phyloP scores from a whole-genome alignment of 2,329 filamentous ascomycete species.

The Aspergillus ibericus region DNA sequence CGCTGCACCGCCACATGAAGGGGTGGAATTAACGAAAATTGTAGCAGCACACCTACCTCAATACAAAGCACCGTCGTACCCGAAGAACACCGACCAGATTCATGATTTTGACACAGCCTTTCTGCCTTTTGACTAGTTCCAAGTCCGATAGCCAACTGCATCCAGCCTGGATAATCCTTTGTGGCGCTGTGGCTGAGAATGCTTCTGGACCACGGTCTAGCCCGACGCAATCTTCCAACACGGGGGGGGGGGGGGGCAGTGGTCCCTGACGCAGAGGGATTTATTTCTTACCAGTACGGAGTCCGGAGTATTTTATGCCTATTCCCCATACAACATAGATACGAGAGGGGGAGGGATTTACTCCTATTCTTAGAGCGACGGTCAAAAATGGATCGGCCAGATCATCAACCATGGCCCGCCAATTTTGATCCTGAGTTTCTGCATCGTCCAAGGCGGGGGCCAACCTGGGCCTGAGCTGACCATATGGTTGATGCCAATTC shows the following conservation, averaged over 20 bases:
- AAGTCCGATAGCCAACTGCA: slow-evolving; percentile 3
- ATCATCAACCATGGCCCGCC: not conserved
- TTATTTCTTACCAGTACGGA: slow-evolving; percentile 9
- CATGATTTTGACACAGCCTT: not conserved
- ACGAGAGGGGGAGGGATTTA: slow-evolving; percentile 10
- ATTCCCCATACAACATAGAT: not conserved
- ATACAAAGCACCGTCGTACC: not conserved
- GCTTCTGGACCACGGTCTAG: slow-evolving; percentile 21
- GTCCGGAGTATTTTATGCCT: not conserved
- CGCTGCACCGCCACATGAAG: slow-evolving; percentile 11
- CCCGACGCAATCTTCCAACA: slow-evolving; percentile 13
- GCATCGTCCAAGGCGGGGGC: not conserved
- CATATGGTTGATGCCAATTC: not conserved
- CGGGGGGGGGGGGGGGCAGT: not conserved
- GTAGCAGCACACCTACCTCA: not conserved
- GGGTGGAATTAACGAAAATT: not conserved
- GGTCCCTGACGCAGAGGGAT: slow-evolving; percentile 14
- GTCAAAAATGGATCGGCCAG: slow-evolving; percentile 8
- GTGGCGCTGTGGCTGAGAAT: slow-evolving; percentile 19
- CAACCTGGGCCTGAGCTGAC: not conserved
- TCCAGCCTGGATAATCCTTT: not conserved
- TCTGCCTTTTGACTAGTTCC: not conserved
- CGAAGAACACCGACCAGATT: not conserved
- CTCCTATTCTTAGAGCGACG: not conserved
- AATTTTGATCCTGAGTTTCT: not conserved